A percentile compares a stretch with the other conserved stretches of the same genome.
Conservation (phyloP, 305 asterid species). For the Ilex paraguariensis region DNA sequence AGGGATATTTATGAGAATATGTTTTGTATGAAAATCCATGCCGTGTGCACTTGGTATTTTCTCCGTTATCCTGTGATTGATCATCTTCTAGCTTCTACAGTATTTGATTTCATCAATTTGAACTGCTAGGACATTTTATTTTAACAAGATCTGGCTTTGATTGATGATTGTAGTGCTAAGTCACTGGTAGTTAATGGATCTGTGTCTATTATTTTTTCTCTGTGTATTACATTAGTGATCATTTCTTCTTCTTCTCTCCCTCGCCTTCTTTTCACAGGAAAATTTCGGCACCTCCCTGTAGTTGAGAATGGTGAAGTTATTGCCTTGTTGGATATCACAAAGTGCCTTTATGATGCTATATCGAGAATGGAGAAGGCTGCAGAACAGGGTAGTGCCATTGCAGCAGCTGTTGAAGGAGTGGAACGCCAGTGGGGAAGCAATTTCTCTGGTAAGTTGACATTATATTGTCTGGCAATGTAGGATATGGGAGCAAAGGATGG, state of each 20-base stretch:
- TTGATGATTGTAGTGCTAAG: neutral
- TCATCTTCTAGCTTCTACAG: too few relatives aligned
- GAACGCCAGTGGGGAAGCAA: constrained; percentile 89
- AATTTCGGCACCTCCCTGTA: constrained; percentile 97
- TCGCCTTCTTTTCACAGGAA: constrained; percentile 37
- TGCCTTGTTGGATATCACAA: constrained; percentile 86
- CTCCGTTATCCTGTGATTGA: too few relatives aligned
- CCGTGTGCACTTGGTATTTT: too few relatives aligned
- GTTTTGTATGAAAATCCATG: too few relatives aligned
- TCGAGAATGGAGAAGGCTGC: constrained; percentile 99
- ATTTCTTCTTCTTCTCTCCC: constrained; percentile 1
- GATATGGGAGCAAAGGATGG: constrained; percentile 2
- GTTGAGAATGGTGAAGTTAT: constrained; percentile 99
- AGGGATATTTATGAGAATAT: too few relatives aligned
- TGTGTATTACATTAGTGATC: neutral
- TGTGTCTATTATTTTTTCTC: neutral
- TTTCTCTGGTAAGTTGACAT: constrained; percentile 58
- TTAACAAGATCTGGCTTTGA: too few relatives aligned
- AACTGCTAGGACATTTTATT: too few relatives aligned
- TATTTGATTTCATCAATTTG: too few relatives aligned
- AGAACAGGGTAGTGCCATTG: constrained; percentile 96
- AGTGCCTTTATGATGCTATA: constrained; percentile 96
- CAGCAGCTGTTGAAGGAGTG: constrained; percentile 98
- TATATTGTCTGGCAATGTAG: constrained; percentile 4
- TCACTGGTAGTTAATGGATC: neutral